A percentile compares a stretch with the other conserved stretches of the same genome.
Conservation (phyloP, 192 early-diverging fungal species). For the Umbelopsis isabellina region DNA sequence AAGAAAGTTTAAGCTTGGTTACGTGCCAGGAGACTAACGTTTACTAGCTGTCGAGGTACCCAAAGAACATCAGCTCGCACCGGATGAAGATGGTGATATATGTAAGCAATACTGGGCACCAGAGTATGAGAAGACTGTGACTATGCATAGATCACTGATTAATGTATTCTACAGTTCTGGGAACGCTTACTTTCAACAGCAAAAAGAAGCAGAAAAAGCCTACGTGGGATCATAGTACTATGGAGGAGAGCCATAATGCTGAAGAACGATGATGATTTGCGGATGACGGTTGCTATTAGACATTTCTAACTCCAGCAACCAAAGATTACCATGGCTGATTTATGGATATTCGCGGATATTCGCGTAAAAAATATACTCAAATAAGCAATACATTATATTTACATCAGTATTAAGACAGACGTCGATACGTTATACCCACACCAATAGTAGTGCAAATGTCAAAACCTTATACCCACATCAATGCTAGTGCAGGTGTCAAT, state of each 20-base stretch:
- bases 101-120: background rate
- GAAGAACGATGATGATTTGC: background rate
- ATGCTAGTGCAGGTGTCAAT: too few species aligned
- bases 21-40: background rate
- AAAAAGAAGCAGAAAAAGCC: slow-evolving; percentile 19
- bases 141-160: too few species aligned
- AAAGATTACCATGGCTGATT: background rate
- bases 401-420: too few species aligned
- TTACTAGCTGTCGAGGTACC: slow-evolving; percentile 6
- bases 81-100: slow-evolving; percentile 18
- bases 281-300: background rate
- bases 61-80: slow-evolving; percentile 11
- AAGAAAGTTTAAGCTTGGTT: background rate
- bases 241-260: background rate
- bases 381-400: background rate
- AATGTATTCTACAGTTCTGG: background rate
- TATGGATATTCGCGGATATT: too few species aligned
- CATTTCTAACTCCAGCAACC: background rate
- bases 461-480: too few species aligned
- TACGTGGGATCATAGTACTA: slow-evolving; percentile 17
- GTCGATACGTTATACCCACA: too few species aligned
- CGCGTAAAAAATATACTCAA: too few species aligned
- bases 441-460: too few species aligned
- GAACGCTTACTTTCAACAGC: slow-evolving; percentile 9
- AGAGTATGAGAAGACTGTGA: too few species aligned